Evolutionary conservation across 176 grass and related monocot species (phyloP).

Genomic region (Ananas comosus): DNA sequence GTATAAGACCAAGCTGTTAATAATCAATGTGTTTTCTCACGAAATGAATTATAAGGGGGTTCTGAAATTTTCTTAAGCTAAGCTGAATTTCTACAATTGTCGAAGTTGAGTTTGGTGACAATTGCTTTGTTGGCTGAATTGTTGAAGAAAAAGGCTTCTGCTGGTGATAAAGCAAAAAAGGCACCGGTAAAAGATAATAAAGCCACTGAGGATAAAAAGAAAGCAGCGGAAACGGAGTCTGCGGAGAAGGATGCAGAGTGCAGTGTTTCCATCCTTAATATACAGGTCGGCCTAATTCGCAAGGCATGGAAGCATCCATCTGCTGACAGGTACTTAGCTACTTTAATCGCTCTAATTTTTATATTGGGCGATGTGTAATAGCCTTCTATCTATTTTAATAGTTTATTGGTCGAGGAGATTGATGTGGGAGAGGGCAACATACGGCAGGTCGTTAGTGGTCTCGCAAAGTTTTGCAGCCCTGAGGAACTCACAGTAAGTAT

Average conservation of each 20-base stretch:
- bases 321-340: constrained; percentile 68
- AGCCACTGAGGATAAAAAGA: constrained; percentile 63
- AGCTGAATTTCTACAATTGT: neutral
- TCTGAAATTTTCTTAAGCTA: no score
- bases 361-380: neutral
- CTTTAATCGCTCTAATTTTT: neutral
- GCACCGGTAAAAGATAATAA: constrained; percentile 32
- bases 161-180: constrained; percentile 34
- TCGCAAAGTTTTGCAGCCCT: constrained; percentile 82
- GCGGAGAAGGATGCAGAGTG: constrained; percentile 80
- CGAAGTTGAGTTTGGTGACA: constrained; percentile 1
- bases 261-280: constrained; percentile 66
- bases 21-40: no score
- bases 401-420: constrained; percentile 96
- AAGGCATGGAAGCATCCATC: constrained; percentile 96
- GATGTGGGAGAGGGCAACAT: constrained; percentile 85
- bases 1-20: no score
- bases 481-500: constrained; percentile 71
- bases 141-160: constrained; percentile 36
- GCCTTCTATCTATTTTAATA: constrained; percentile 14
- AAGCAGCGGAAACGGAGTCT: constrained; percentile 31
- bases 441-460: constrained; percentile 92
- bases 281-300: constrained; percentile 76
- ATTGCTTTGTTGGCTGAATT: constrained; percentile 25
- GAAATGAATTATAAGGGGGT: no score